Conservation (phyloP, 306 rosid species). For the Sphenostylis stenocarpa region DNA sequence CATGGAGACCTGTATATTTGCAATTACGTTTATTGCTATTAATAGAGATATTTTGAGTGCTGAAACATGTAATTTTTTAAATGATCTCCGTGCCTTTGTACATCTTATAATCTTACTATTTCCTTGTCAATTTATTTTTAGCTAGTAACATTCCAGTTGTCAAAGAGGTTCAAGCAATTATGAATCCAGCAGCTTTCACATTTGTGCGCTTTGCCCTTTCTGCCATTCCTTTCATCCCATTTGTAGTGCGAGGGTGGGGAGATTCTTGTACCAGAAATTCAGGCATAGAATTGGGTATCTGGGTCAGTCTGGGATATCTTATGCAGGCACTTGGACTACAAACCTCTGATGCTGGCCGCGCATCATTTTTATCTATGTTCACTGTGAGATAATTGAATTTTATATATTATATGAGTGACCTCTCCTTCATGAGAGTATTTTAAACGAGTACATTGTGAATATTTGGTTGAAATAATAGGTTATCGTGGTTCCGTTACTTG, state of each 20-base stretch:
- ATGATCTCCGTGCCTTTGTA: not conserved
- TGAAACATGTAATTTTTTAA: no score
- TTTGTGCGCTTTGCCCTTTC: slow-evolving; percentile 66
- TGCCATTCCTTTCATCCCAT: slow-evolving; percentile 70
- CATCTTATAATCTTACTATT: not conserved
- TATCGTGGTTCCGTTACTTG: slow-evolving; percentile 80
- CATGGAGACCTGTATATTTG: no score
- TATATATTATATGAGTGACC: not conserved
- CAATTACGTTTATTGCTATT: no score
- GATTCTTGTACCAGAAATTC: slow-evolving; percentile 58
- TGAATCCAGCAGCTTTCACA: slow-evolving; percentile 71
- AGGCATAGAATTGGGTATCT: slow-evolving; percentile 79
- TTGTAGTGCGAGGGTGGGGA: slow-evolving; percentile 46
- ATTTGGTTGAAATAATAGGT: slow-evolving; percentile 49
- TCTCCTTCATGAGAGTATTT: slow-evolving; percentile 24
- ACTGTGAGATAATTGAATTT: slow-evolving; percentile 48
- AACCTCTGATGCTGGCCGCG: slow-evolving; percentile 83
- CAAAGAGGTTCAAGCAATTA: slow-evolving; percentile 71
- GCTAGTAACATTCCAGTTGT: slow-evolving; percentile 77
- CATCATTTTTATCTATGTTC: slow-evolving; percentile 65
- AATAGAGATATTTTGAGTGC: no score
- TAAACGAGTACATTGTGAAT: slow-evolving; percentile 31
- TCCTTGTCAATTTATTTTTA: slow-evolving; percentile 30
- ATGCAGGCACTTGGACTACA: slow-evolving; percentile 76
- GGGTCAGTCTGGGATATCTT: slow-evolving; percentile 82